These are phyloP conservation scores for Suillus americanus DNA, from an alignment of 768 basidiomycete genomes.

Conservation along the genomic window DNA sequence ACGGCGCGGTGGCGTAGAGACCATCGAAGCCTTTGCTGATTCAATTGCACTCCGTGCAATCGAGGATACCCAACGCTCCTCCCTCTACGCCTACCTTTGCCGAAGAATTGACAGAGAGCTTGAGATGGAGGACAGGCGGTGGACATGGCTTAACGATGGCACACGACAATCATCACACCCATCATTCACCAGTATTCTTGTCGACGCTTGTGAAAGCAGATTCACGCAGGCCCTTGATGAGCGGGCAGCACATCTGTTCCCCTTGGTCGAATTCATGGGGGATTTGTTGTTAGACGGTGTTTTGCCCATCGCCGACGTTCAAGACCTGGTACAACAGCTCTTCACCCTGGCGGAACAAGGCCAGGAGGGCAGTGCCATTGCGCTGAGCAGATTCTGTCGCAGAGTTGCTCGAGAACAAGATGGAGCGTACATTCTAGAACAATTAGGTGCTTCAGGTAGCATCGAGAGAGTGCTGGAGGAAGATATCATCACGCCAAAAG, in stretches of 20 bases:
- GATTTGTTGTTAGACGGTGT: constrained; percentile 24
- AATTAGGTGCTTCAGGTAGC: constrained; percentile 11
- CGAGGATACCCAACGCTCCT: constrained; percentile 48
- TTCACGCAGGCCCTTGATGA: constrained; percentile 9
- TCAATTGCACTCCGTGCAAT: constrained; percentile 56
- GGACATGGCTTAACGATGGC: constrained; percentile 22
- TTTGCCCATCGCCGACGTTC: constrained; percentile 19
- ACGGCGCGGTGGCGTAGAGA: constrained; percentile 45
- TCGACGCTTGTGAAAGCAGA: constrained; percentile 15
- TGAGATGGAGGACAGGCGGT: constrained; percentile 25
- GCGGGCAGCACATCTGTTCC: constrained; percentile 8
- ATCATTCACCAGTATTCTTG: constrained; percentile 17
- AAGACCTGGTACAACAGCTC: constrained; percentile 17
- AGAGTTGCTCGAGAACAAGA: constrained; percentile 19
- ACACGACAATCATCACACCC: constrained; percentile 6
- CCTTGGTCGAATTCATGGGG: constrained; percentile 17
- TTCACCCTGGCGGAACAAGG: constrained; percentile 13
- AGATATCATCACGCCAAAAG: constrained; percentile 17
- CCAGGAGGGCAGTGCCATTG: constrained; percentile 14
- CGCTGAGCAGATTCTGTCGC: constrained; percentile 20
- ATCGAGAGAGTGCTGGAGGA: constrained; percentile 20
- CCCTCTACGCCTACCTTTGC: constrained; percentile 54
- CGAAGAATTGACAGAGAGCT: constrained; percentile 46
- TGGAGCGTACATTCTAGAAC: constrained; percentile 18
- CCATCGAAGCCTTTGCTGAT: constrained; percentile 49